phyloP scores from a whole-genome alignment of 2,329 filamentous ascomycete species.

The Xylaria sp. region DNA sequence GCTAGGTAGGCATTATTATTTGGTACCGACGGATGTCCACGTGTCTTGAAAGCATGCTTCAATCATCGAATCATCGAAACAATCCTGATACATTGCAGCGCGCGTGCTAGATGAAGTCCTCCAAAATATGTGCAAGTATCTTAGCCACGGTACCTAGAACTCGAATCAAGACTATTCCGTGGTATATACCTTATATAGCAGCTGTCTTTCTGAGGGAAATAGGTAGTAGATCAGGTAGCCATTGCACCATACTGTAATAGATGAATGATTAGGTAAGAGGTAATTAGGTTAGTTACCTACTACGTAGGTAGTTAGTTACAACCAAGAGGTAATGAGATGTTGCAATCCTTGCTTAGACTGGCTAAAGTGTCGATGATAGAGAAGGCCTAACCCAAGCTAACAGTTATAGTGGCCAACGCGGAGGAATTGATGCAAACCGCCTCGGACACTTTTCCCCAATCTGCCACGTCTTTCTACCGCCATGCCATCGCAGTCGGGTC shows the following conservation, averaged over 20 bases:
- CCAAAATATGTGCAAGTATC: not conserved
- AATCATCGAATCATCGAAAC: not conserved
- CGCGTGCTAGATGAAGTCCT: not conserved
- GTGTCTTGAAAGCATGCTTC: not conserved
- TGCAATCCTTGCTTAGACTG: constrained; percentile 20
- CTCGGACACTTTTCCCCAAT: constrained; percentile 29
- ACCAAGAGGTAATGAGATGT: constrained; percentile 18
- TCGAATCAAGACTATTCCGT: not conserved
- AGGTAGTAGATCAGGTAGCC: not conserved
- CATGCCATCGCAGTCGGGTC: constrained; percentile 15
- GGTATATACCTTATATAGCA: not conserved
- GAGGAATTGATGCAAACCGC: constrained; percentile 16
- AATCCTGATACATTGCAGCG: not conserved
- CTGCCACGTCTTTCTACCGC: not conserved
- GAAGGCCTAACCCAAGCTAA: not conserved
- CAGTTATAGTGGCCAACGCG: not conserved
- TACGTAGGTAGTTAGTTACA: too few species aligned
- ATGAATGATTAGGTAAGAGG: not conserved
- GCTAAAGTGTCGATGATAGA: not conserved
- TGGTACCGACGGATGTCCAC: not conserved
- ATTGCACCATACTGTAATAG: too few species aligned
- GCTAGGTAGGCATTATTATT: too few species aligned
- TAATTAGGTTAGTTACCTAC: too few species aligned
- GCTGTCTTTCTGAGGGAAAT: not conserved
- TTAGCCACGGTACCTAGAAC: not conserved